Evolutionary conservation across 2,329 filamentous ascomycete genomes (phyloP), one percentile per base, ranked within the genome.

Genomic region (Eutypa lata): DNA sequence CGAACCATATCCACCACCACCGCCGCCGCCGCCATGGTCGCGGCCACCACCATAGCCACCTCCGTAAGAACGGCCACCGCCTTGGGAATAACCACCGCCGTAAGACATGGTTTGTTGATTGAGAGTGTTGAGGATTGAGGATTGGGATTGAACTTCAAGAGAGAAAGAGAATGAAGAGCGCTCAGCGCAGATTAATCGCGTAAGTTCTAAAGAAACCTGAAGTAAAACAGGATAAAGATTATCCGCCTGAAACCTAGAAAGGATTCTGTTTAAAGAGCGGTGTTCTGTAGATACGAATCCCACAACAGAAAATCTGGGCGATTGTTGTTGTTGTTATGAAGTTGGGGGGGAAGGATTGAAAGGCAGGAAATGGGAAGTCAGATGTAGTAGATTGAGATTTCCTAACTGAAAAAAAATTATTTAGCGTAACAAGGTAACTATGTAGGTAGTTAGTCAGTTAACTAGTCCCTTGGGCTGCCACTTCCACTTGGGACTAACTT

Each of bases 41-140:
- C 65, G 61, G 46, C 73, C 73, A 61, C 72, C 62, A 51, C 68
- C 66, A 53, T 74, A 69, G 52, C 74, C 71, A 59, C 79, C 74
- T 59, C 78, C 76, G 57, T 76, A 73, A 60, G n/a, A n/a, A n/a
- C n/a, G n/a, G n/a, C n/a, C n/a, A n/a, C n/a, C n/a, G n/a, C n/a
- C n/a, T n/a, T n/a, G n/a, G n/a, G 74, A 71, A 60, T 68, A 69
- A 59, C 75, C 71, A 52, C 77, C 80, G 66, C 84, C 80, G 83
- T 90, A 89, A 74, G 87, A 89, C 87, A 90, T 90, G 69, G 67
- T 81, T 68, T 57, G 51, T 53, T 65, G 56, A 56, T 55, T 54
- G 59, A 60, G 49, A 50, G 52, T 16, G 33, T 40, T 43, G 18
- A 48, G 49, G 31, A 42, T 57, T 59, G 56, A 54, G 52, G 38